phyloP scores from a whole-genome alignment of 139 green algal genomes.

The Gonium pectorale region DNA sequence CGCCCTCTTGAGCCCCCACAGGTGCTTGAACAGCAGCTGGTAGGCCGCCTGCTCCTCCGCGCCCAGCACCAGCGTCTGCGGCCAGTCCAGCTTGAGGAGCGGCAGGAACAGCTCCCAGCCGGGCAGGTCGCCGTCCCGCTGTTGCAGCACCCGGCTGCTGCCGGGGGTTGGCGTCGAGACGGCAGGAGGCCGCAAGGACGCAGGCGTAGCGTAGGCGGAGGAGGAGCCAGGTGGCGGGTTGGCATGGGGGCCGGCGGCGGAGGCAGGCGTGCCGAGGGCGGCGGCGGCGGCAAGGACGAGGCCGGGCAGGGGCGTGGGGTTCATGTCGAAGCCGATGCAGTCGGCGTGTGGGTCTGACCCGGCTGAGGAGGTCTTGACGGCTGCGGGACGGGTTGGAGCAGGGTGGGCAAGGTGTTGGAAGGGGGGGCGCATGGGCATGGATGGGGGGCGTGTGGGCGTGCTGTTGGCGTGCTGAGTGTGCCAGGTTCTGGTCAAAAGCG shows the following conservation, averaged over 20 bases:
- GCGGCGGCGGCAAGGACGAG: background rate
- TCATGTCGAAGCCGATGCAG: constrained; percentile 73
- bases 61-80: constrained; percentile 83
- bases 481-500: too few species aligned
- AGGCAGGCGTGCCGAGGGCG: too few species aligned
- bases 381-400: constrained; percentile 48
- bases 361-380: constrained; percentile 67
- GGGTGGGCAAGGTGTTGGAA: too few species aligned
- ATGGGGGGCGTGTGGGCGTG: too few species aligned
- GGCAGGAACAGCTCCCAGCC: constrained; percentile 77
- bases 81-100: constrained; percentile 80
- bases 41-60: constrained; percentile 84
- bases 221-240: too few species aligned
- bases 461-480: too few species aligned
- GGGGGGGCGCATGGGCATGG: too few species aligned
- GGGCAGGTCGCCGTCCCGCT: constrained; percentile 27
- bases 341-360: constrained; percentile 74
- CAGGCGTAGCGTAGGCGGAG: background rate
- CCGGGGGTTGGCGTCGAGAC: too few species aligned
- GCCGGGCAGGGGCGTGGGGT: constrained; percentile 70
- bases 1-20: constrained; percentile 87
- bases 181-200: too few species aligned
- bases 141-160: background rate
- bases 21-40: constrained; percentile 90
- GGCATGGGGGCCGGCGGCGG: too few species aligned